Conservation (phyloP, 2,329 filamentous ascomycete genomes). For the Lecanicillium sp. region DNA sequence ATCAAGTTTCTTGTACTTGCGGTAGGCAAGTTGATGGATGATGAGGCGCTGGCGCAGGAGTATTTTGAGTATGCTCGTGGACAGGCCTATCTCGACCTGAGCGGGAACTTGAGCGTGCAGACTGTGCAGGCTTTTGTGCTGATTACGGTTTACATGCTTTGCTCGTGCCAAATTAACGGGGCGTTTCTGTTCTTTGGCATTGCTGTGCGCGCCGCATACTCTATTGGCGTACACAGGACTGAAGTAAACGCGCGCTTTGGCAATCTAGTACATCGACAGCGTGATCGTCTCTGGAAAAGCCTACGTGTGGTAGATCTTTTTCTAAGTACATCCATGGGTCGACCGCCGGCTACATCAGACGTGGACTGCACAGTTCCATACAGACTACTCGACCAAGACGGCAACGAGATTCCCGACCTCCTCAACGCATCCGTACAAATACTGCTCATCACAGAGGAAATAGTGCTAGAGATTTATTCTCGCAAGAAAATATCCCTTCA, state of each 20-base stretch:
- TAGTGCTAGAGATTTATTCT: conserved; percentile 45
- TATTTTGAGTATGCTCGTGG: conserved; percentile 43
- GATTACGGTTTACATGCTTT: conserved; percentile 45
- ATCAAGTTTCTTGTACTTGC: conserved; percentile 42
- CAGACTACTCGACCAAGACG: conserved; percentile 23
- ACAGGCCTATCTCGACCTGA: conserved; percentile 34
- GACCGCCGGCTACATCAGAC: conserved; percentile 44
- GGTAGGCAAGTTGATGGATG: conserved; percentile 35
- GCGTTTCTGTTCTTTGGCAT: conserved; percentile 47
- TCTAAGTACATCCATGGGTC: conserved; percentile 44
- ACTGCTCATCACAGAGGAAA: conserved; percentile 39
- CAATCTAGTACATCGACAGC: conserved; percentile 28
- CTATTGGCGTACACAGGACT: conserved; percentile 43
- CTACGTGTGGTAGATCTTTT: conserved; percentile 43
- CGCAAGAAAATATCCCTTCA: conserved; percentile 43
- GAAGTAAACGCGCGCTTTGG: conserved; percentile 47
- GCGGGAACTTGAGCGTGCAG: conserved; percentile 36
- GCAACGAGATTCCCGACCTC: conserved; percentile 33
- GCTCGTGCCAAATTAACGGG: conserved; percentile 46
- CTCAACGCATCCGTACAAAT: conserved; percentile 46
- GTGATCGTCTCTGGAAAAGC: conserved; percentile 47
- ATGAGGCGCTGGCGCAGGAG: conserved; percentile 31
- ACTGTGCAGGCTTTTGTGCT: conserved; percentile 43
- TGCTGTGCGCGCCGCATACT: conserved; percentile 42
- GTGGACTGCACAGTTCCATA: conserved; percentile 47